These are phyloP conservation scores for Plantago ovata DNA, from an alignment of 257 asterid genomes.

Conservation along the genomic window DNA sequence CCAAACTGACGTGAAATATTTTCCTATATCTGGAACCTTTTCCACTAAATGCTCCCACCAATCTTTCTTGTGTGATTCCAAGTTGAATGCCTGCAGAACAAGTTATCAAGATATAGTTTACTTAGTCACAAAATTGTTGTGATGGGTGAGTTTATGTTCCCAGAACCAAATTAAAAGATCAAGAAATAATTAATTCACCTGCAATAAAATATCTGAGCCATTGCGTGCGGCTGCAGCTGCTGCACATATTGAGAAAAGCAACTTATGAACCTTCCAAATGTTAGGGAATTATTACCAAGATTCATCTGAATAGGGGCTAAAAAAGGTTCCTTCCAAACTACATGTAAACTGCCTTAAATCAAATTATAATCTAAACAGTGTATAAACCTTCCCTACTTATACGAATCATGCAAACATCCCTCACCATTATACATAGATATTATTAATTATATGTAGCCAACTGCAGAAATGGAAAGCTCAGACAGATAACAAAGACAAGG, in stretches of 20 bases:
- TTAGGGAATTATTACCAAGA: constrained; percentile 19
- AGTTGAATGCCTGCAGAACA: constrained; percentile 74
- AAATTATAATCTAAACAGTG: no score
- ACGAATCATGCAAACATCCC: no score
- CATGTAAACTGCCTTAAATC: no score
- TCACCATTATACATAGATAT: no score
- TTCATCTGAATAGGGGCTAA: not conserved
- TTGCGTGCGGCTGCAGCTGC: constrained; percentile 67
- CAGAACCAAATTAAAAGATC: constrained; percentile 6
- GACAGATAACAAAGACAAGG: not conserved
- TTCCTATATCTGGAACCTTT: constrained; percentile 82
- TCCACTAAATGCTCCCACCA: constrained; percentile 88
- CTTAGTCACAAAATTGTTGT: constrained; percentile 12
- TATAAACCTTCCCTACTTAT: no score
- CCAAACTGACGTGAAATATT: constrained; percentile 92
- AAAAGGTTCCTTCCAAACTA: no score
- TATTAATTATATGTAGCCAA: not conserved
- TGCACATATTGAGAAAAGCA: constrained; percentile 11
- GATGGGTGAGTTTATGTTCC: not conserved
- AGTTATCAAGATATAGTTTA: constrained; percentile 19
- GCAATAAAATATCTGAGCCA: constrained; percentile 77
- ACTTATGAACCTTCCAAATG: no score
- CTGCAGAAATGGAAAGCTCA: not conserved
- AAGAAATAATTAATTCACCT: constrained; percentile 42
- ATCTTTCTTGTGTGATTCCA: constrained; percentile 92